A percentile compares a stretch with the other conserved stretches of the same genome.
Evolutionary conservation across 176 grass and related monocot genomes (phyloP).

Genomic region (Eleusine indica): DNA sequence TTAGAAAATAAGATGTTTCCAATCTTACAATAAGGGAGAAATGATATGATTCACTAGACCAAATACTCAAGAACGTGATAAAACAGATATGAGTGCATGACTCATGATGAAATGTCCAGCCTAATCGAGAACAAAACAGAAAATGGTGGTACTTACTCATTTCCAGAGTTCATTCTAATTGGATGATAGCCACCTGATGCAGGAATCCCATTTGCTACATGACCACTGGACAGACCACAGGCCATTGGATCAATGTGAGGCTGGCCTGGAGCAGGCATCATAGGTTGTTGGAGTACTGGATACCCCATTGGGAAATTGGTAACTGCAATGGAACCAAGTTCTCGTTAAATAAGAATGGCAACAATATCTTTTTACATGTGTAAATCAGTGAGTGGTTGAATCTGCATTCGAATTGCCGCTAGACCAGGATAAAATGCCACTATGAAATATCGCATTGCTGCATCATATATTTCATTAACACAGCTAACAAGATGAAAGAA

Average conservation of each 20-base stretch:
- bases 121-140: conserved; percentile 19
- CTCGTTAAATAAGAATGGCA: conserved; percentile 55
- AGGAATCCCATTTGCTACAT: conserved; percentile 92
- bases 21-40: conserved; percentile 2
- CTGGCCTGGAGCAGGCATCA: conserved; percentile 67
- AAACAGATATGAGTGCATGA: conserved; percentile 15
- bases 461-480: conserved; percentile 13
- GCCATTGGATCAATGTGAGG: conserved; percentile 74
- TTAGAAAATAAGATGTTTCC: conserved; percentile 12
- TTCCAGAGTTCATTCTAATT: conserved; percentile 83
- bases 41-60: neutral
- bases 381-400: conserved; percentile 25
- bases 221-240: conserved; percentile 74
- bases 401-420: neutral
- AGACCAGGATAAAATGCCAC: conserved; percentile 9
- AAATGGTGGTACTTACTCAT: conserved; percentile 70
- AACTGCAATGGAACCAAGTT: conserved; percentile 76
- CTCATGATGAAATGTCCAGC: neutral
- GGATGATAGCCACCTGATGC: conserved; percentile 79
- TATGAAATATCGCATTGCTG: conserved; percentile 12
- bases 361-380: conserved; percentile 1
- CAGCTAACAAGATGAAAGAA: conserved; percentile 11
- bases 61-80: conserved; percentile 12
- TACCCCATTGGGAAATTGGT: conserved; percentile 96
- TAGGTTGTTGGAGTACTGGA: conserved; percentile 86